These are phyloP conservation scores for Hanseniaspora sp. DNA, from an alignment of 1,139 yeast species.

Conservation along the genomic window DNA sequence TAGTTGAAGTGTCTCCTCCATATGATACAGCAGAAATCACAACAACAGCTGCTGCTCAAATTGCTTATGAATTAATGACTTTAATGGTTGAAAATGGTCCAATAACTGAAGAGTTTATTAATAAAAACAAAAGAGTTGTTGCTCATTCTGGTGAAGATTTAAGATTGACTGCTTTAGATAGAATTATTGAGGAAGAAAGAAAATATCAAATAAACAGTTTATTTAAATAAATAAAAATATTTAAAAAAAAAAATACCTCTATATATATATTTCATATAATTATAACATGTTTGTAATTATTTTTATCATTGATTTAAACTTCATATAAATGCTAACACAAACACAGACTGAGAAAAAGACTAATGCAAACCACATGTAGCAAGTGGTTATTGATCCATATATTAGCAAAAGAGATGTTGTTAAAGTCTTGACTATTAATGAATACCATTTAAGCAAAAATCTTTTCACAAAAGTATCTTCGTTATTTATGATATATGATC, in stretches of 20 bases:
- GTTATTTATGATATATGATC: background rate
- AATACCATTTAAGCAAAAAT: background rate
- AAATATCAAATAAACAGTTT: background rate
- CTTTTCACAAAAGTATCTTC: background rate
- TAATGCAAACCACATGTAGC: conserved; percentile 15
- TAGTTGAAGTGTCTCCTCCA: conserved; percentile 69
- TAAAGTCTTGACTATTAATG: background rate
- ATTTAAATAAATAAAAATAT: background rate
- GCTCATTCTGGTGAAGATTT: conserved; percentile 1
- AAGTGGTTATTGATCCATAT: conserved; percentile 1
- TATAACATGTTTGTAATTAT: background rate
- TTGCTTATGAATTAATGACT: conserved; percentile 60
- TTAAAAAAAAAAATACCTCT: background rate
- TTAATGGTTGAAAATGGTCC: conserved; percentile 59
- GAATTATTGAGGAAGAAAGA: conserved; percentile 13
- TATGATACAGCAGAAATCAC: conserved; percentile 65
- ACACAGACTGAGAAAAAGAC: conserved; percentile 14
- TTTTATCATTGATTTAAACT: background rate
- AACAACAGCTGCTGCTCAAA: conserved; percentile 66
- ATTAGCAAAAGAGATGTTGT: conserved; percentile 1
- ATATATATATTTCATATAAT: background rate
- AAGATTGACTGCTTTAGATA: conserved; percentile 11
- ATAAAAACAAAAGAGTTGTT: background rate
- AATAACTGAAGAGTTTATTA: conserved; percentile 15
- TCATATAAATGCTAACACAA: conserved; percentile 4